Base-by-base conservation (phyloP, 257 asterid genomes). In the Solanum boliviense region DNA sequence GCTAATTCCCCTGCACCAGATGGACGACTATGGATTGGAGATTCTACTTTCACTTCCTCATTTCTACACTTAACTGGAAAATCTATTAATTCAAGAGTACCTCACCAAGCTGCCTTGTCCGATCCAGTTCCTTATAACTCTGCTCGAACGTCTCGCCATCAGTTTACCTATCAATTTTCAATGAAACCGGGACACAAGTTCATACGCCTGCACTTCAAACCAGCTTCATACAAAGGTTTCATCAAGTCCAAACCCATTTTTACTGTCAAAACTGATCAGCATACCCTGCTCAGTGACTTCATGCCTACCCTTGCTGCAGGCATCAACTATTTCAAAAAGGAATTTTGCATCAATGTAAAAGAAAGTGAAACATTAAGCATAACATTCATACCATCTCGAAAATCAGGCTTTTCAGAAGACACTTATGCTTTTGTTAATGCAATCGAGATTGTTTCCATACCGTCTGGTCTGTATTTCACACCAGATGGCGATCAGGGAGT, bases 11-110 rank as follows among this genome's bases (percentile, higher is more conserved):
- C 88, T 23, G 91, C 92, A 16, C 70, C 35, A 32, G 91, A 93
- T 36, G 94, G 94, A 6, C 93, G 95, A 18, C 13, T 89, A 84
- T 94, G 96, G 98, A 31, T 86, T 21, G 93, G 96, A 65, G 96
- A 93, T 88, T 72, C 85, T 3, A 88, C 73, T 7, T 79, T 46
- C 41, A 13, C 34, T 83, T 89, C 92, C 85, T 58, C 92, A 6
- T 60, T 89, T 27, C 72, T 91, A 46, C 91, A 88, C 84, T 84
- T 93, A 56, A 92, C 72, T 16, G 96, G 96, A 11, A 90, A 90
- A 89, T 46, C 91, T 62, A 62, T 91, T 72, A 91, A 87, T 86
- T 90, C 95, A 38, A 89, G 90, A 84, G 87, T 34, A 5, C 44
- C 32, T 38, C 3, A 7, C 5, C 72, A 56, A n/a, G 34, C 16